A percentile compares a stretch with the other conserved stretches of the same genome.
Conservation (phyloP, 257 asterid genomes). For the Handroanthus guayacan region DNA sequence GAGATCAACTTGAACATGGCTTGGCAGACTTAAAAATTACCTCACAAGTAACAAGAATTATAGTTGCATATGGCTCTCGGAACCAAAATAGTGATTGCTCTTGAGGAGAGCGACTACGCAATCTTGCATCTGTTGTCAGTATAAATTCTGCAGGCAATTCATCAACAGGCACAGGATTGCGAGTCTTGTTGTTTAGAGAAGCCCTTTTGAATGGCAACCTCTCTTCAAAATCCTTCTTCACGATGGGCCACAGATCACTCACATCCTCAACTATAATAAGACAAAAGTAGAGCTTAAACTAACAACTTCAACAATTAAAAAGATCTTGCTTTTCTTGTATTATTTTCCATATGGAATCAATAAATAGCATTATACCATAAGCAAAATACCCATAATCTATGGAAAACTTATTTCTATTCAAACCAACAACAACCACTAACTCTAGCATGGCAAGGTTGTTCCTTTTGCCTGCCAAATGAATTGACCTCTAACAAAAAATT, state of each 20-base stretch:
- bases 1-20: conserved; percentile 20
- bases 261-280: conserved; percentile 93
- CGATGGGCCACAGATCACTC: conserved; percentile 89
- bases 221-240: conserved; percentile 80
- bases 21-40: conserved; percentile 45
- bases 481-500: conserved; percentile 9
- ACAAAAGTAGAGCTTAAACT: conserved; percentile 27
- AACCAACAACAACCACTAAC: conserved; percentile 12
- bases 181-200: conserved; percentile 89
- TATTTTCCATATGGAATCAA: neutral
- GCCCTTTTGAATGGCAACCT: conserved; percentile 81
- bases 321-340: neutral
- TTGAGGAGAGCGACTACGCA: conserved; percentile 93
- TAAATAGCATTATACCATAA: neutral
- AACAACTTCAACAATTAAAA: conserved; percentile 19
- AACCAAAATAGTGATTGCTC: conserved; percentile 95
- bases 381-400: conserved; percentile 10
- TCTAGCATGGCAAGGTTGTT: conserved; percentile 19
- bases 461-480: conserved; percentile 14
- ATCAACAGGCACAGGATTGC: conserved; percentile 82
- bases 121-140: conserved; percentile 96
- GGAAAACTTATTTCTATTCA: neutral
- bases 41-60: conserved; percentile 95
- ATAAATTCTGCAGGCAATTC: conserved; percentile 87
- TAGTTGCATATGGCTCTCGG: conserved; percentile 93